Conservation (phyloP, 352 stramenopile species). For the Phytopythium ostracodes region DNA sequence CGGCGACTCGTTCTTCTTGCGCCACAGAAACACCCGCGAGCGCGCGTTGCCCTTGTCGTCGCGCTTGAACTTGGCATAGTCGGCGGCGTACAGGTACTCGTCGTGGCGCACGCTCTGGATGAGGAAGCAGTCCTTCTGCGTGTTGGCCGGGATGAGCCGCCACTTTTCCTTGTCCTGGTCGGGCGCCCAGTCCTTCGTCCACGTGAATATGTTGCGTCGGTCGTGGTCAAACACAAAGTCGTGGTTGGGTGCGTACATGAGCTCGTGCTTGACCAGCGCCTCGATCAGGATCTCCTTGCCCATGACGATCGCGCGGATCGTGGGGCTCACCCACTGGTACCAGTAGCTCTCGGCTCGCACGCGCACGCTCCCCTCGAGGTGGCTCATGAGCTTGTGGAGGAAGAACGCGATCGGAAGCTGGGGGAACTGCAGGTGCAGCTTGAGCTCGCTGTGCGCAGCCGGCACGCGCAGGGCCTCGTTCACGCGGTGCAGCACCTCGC, state of each 20-base stretch:
- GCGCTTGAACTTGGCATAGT: constrained; percentile 66
- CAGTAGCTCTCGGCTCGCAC: constrained; percentile 58
- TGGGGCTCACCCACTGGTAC: constrained; percentile 61
- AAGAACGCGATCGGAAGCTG: constrained; percentile 66
- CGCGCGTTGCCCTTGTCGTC: constrained; percentile 41
- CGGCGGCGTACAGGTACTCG: constrained; percentile 62
- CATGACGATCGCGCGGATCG: constrained; percentile 42
- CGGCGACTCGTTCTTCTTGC: constrained; percentile 36
- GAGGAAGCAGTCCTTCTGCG: constrained; percentile 54
- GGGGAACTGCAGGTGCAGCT: constrained; percentile 42
- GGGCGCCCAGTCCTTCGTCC: constrained; percentile 22
- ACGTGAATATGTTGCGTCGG: constrained; percentile 43
- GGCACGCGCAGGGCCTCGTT: constrained; percentile 38
- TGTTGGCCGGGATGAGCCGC: constrained; percentile 53
- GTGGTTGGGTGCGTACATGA: constrained; percentile 41
- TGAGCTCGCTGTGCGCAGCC: constrained; percentile 23
- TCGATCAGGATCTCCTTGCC: constrained; percentile 37
- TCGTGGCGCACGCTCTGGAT: constrained; percentile 54
- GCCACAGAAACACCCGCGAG: constrained; percentile 63
- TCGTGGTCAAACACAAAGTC: constrained; percentile 46
- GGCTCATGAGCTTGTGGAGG: constrained; percentile 55
- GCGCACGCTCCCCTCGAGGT: constrained; percentile 51
- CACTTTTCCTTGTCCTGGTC: constrained; percentile 45
- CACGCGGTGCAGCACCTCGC: constrained; percentile 56
- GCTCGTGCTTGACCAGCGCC: constrained; percentile 29